Base-by-base conservation (phyloP, 73 alveolate species). In the Symbiodinium natans region DNA sequence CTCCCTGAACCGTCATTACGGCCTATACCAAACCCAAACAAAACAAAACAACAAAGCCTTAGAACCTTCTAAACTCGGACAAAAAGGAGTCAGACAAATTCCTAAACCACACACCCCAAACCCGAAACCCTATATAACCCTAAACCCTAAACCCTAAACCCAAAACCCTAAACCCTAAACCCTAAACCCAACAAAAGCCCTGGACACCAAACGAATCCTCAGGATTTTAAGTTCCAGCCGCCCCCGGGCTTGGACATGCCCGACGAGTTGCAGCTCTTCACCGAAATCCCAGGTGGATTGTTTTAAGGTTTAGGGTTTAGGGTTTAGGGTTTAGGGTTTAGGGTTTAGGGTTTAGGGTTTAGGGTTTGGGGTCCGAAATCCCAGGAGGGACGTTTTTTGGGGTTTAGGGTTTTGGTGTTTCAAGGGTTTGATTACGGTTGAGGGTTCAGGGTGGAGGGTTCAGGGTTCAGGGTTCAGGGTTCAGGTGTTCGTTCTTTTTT, bases 161-260 rank as follows among this genome's bases (percentile, higher is more conserved):
- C 74, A 8, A 56, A 13, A 13, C 25, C 31, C 31, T 21, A 56
- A 13, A 56, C 15, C 33, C 74, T n/a, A 19, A 13, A 56, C 5
- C 31, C 74, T 56, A 56, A 56, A 19, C 74, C 74, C 25, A 8
- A 56, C 2, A 19, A 56, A 56, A 43, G 11, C 34, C 77, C 77
- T 6, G 25, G 15, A 23, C n/a, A n/a, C n/a, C n/a, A 17, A 36
- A 63, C n/a, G 82, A 63, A 39, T 13, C 59, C 73, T 25, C 21
- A 88, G 95, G 95, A 88, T 40, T 88, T 88, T 41, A 88, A 88
- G 71, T 74, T 74, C 43, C 85, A 74, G 43, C 95, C 95, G 31
- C 95, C 95, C 38, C 95, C 95, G 15, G 95, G 95, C 8, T 41
- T 88, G 40, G 95, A 88, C n/a, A 82, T 36, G 43, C 95, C 95